Evolutionary conservation across 2,329 filamentous ascomycete genomes (phyloP).

Genomic region (Aspergillus ibericus): DNA sequence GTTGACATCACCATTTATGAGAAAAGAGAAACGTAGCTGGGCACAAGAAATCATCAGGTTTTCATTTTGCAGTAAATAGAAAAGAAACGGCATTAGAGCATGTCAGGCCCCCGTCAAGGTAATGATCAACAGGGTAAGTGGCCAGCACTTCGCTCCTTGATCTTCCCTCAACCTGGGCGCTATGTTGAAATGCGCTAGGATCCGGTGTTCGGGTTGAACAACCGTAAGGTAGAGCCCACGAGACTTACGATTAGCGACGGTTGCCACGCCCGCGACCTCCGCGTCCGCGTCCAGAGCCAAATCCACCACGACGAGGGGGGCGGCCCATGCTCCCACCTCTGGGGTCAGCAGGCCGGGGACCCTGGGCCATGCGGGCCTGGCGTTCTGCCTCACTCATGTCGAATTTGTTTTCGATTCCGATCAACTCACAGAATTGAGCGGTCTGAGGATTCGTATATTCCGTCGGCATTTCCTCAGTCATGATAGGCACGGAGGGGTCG

Average conservation of each 20-base stretch:
- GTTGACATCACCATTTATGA: too few relatives aligned
- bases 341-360: conserved; percentile 50
- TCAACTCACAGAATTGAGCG: conserved; percentile 71
- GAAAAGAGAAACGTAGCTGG: background rate
- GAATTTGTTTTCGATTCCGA: conserved; percentile 76
- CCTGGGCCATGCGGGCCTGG: conserved; percentile 56
- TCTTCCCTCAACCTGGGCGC: background rate
- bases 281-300: conserved; percentile 17
- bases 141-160: background rate
- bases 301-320: conserved; percentile 20
- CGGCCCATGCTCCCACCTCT: conserved; percentile 12
- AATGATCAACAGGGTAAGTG: background rate
- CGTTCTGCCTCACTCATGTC: conserved; percentile 71
- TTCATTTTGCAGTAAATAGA: background rate
- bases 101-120: background rate
- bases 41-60: background rate
- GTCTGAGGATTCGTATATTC: conserved; percentile 92
- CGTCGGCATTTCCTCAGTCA: conserved; percentile 62
- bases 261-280: conserved; percentile 21
- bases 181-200: background rate
- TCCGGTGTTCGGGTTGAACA: too few relatives aligned
- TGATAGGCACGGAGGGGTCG: conserved; percentile 57
- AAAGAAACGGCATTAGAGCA: background rate
- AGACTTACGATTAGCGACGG: background rate
- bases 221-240: background rate